phyloP scores from a whole-genome alignment of 2,329 filamentous ascomycete species.

The Pyrenophora graminea region DNA sequence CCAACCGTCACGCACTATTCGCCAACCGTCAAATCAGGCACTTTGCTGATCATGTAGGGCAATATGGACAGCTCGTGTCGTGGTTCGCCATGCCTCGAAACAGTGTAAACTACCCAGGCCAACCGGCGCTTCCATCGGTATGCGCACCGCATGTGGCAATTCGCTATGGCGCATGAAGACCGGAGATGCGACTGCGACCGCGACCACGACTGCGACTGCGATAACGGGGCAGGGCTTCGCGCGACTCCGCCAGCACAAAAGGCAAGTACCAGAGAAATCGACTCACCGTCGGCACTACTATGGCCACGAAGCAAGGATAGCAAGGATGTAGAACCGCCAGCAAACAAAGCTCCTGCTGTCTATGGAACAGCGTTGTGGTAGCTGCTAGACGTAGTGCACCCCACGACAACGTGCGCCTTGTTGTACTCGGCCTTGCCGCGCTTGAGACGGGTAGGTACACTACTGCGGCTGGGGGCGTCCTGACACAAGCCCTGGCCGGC shows the following conservation, averaged over 20 bases:
- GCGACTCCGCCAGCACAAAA: not conserved
- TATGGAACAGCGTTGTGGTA: constrained; percentile 7
- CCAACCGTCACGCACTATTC: not conserved
- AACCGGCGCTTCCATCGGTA: constrained; percentile 9
- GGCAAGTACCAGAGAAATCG: not conserved
- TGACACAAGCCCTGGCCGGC: not conserved
- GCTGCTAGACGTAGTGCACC: not conserved
- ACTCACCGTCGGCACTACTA: not conserved
- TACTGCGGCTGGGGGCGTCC: not conserved
- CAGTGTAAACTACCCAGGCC: not conserved
- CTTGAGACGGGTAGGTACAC: not conserved
- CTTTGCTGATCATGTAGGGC: constrained; percentile 1
- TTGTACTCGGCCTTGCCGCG: not conserved
- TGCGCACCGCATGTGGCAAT: constrained; percentile 10
- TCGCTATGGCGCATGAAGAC: not conserved
- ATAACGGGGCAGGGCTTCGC: too few species aligned
- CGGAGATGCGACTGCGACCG: too few species aligned
- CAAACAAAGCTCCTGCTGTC: constrained; percentile 8
- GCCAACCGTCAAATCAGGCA: constrained; percentile 1
- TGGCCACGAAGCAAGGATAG: not conserved
- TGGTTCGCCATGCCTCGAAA: constrained; percentile 5
- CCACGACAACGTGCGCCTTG: not conserved
- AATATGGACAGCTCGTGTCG: constrained; percentile 6
- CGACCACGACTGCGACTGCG: too few species aligned
- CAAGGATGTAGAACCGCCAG: not conserved